Evolutionary conservation across 805 yeast species (phyloP).

Genomic region (Wickerhamiella sergipiensis): DNA sequence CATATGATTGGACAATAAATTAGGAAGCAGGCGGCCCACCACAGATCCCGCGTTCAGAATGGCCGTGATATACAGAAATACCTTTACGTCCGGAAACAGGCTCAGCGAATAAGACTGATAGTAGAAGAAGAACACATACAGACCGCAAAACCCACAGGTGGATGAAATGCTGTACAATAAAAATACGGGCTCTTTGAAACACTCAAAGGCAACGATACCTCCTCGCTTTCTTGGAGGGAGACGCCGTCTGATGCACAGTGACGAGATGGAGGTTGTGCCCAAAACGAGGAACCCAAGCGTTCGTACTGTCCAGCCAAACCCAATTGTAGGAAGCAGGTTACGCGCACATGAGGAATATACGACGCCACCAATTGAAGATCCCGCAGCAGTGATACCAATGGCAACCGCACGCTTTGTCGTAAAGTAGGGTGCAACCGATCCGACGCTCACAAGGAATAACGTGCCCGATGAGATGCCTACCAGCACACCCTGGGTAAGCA

Average conservation of each 20-base stretch:
- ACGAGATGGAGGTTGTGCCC: conserved; percentile 17
- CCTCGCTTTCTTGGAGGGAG: conserved; percentile 21
- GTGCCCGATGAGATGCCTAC: conserved; percentile 33
- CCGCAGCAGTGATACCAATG: conserved; percentile 34
- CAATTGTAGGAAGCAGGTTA: conserved; percentile 29
- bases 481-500: conserved; percentile 39
- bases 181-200: conserved; percentile 19
- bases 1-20: conserved; percentile 31
- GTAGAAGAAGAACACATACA: conserved; percentile 25
- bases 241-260: conserved; percentile 19
- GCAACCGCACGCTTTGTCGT: conserved; percentile 31
- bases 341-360: conserved; percentile 36
- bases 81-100: conserved; percentile 12
- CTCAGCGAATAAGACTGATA: conserved; percentile 21
- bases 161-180: conserved; percentile 16
- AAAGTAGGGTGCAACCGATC: conserved; percentile 35
- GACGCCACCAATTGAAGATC: conserved; percentile 41
- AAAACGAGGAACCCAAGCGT: conserved; percentile 34
- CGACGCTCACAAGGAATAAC: conserved; percentile 32
- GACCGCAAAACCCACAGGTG: conserved; percentile 21
- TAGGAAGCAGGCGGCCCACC: conserved; percentile 39
- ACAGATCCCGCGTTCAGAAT: conserved; percentile 28
- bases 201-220: conserved; percentile 15
- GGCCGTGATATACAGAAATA: conserved; percentile 22
- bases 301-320: conserved; percentile 42